Evolutionary conservation across 2,329 filamentous ascomycete genomes (phyloP), one percentile per base, ranked within the genome.

Genomic region (Colletotrichum phormii): DNA sequence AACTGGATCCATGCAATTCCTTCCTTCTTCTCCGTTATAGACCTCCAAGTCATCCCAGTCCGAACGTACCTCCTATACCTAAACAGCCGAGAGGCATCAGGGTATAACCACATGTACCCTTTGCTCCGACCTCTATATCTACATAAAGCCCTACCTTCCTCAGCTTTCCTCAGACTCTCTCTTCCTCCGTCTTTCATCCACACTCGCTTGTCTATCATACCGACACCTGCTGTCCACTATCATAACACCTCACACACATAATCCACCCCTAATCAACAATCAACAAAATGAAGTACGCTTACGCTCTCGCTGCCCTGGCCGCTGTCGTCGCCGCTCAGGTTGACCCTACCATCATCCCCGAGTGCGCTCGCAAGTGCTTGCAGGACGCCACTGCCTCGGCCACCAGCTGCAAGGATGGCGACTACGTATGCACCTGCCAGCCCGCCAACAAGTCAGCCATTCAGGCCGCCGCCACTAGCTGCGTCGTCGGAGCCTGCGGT

Each of bases 341-440:
- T 29, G 66, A 69, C 37, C 26, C 70, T 24, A 64, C 54, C 60
- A 37, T 64, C 55, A 61, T 76, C 60, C 84, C 84, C 76, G 63
- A 72, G 68, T 85, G 84, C 76, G 82, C 84, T 46, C 55, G 79
- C n/a, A 64, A 78, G 51, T 85, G 83, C 78, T 77, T 85, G 46
- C 75, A 78, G 75, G 67, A 77, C 3, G 78, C 81, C 71, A 77
- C 83, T 75, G 64, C 60, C 42, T 73, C 74, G 67, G 73, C 79
- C 73, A 82, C 81, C 72, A 67, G 54, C 58, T 85, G 83, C 77
- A 59, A 72, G 13, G 74, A 61, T 42, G 76, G 76, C 68, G 83
- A 85, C 77, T 76, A 77, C 70, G 33, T 63, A 37, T 77, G 77
- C 71, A 63, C 75, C 54, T 85, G 84, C 71, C 74, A 82, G 76